A percentile compares a stretch with the other conserved stretches of the same genome.
These are phyloP conservation scores for Crithidia bombi DNA, from an alignment of 208 protist genomes.

Conservation along the genomic window DNA sequence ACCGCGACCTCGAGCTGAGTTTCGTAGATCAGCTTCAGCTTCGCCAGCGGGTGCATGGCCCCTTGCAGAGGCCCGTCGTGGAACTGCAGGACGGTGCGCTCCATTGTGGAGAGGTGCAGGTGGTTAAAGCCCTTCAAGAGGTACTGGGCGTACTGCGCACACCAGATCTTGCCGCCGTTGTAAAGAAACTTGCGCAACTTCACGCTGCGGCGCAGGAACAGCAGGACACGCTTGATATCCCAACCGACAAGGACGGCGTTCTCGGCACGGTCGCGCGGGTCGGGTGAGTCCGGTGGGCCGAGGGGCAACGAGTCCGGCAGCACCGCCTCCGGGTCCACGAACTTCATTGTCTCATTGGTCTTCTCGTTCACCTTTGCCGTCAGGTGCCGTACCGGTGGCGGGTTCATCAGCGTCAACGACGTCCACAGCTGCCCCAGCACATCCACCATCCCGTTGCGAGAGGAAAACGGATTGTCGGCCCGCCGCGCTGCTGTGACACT, in stretches of 20 bases:
- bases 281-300: conserved; percentile 35
- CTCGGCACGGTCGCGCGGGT: conserved; percentile 50
- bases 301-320: conserved; percentile 66
- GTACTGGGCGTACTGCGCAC: conserved; percentile 93
- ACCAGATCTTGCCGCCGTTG: conserved; percentile 89
- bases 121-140: conserved; percentile 89
- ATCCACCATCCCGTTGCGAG: conserved; percentile 80
- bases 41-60: conserved; percentile 72
- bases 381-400: conserved; percentile 53
- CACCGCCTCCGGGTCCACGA: conserved; percentile 66
- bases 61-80: conserved; percentile 71
- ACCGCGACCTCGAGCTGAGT: conserved; percentile 88
- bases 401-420: conserved; percentile 53
- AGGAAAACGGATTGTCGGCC: conserved; percentile 87
- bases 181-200: conserved; percentile 69
- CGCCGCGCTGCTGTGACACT: conserved; percentile 84
- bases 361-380: conserved; percentile 38
- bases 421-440: conserved; percentile 78
- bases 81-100: conserved; percentile 86
- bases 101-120: conserved; percentile 80
- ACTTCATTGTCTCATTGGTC: conserved; percentile 44
- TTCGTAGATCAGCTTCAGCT: conserved; percentile 90
- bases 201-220: conserved; percentile 77
- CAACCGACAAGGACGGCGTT: conserved; percentile 81
- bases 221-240: conserved; percentile 84